phyloP scores from a whole-genome alignment of 2,329 filamentous ascomycete species.

The Annulohypoxylon truncatum region DNA sequence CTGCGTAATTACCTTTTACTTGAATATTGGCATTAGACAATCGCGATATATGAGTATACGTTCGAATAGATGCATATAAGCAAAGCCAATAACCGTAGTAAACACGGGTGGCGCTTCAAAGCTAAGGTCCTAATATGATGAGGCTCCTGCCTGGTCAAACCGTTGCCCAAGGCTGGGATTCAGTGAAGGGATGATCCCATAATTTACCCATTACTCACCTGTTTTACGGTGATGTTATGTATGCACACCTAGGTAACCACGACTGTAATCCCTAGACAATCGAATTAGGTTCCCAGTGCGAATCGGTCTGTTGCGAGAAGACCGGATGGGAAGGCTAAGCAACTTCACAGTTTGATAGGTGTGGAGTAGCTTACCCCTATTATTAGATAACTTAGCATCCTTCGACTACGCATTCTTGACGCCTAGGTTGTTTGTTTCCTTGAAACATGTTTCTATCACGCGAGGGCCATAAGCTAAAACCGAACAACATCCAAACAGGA shows the following conservation, averaged over 20 bases:
- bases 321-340: not conserved
- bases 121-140: no score
- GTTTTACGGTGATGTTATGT: not conserved
- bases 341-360: not conserved
- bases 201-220: not conserved
- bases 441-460: conserved; percentile 27
- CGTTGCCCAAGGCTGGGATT: not conserved
- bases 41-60: not conserved
- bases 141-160: not conserved
- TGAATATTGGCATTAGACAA: not conserved
- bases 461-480: conserved; percentile 2
- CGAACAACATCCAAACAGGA: conserved; percentile 1
- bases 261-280: no score
- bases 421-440: not conserved
- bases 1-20: no score
- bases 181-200: not conserved
- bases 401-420: conserved; percentile 11
- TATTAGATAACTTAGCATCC: conserved; percentile 22
- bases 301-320: not conserved
- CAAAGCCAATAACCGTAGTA: no score
- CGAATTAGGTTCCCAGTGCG: no score
- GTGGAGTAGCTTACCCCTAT: conserved; percentile 5
- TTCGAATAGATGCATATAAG: not conserved
- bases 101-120: no score
- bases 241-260: not conserved